phyloP scores from a whole-genome alignment of 2,329 filamentous ascomycete genomes.

The Metarhizium robertsii region DNA sequence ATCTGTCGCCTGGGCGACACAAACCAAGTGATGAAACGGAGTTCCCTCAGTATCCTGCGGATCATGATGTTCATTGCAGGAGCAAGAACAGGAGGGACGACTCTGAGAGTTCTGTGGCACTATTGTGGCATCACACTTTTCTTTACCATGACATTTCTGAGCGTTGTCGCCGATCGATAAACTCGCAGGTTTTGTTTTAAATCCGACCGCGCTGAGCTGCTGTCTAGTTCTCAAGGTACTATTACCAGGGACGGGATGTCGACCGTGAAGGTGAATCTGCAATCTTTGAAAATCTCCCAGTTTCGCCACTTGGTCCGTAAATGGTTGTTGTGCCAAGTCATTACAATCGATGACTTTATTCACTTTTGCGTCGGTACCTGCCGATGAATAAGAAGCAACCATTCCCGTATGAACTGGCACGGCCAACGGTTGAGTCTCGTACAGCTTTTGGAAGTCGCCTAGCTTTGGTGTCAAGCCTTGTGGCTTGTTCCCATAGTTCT shows the following conservation, averaged over 20 bases:
- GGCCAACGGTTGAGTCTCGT: background rate
- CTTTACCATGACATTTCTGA: background rate
- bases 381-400: background rate
- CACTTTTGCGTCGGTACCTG: background rate
- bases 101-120: background rate
- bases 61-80: background rate
- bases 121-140: background rate
- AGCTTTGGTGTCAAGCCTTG: constrained; percentile 1
- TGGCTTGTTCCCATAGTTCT: background rate
- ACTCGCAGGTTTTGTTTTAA: background rate
- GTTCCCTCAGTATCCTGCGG: background rate
- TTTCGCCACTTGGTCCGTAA: background rate
- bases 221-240: background rate
- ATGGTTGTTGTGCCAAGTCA: background rate
- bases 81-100: background rate
- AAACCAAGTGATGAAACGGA: background rate
- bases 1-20: background rate
- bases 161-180: background rate
- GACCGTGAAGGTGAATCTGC: background rate
- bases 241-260: background rate
- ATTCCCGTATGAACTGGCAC: background rate
- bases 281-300: constrained; percentile 5
- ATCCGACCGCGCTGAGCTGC: background rate
- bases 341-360: background rate
- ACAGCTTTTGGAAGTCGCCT: constrained; percentile 6